These are phyloP conservation scores for Zopfochytrium polystomum DNA, from an alignment of 371 early-diverging fungal species.

Conservation along the genomic window DNA sequence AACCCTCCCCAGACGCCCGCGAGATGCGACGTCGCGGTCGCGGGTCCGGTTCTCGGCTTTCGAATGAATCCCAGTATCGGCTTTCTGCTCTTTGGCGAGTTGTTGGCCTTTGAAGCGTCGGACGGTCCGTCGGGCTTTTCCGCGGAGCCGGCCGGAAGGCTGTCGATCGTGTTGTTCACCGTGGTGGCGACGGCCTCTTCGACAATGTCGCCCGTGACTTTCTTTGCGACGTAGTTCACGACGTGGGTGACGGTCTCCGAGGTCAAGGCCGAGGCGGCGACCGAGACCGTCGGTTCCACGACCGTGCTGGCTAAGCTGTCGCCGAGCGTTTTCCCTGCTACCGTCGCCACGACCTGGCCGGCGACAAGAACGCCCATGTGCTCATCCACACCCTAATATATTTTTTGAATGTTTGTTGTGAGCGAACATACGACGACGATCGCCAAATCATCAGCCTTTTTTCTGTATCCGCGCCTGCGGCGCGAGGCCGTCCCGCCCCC, in stretches of 20 bases:
- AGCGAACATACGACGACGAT: too few species aligned
- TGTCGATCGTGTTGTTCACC: neutral
- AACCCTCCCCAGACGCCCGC: constrained; percentile 15
- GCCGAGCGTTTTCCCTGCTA: constrained; percentile 16
- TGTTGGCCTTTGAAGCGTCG: neutral
- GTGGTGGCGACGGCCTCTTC: constrained; percentile 3
- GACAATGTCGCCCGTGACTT: constrained; percentile 7
- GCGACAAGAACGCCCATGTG: constrained; percentile 10
- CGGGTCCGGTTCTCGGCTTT: constrained; percentile 1
- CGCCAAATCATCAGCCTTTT: too few species aligned
- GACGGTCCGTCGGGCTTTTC: neutral
- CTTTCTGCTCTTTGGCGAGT: neutral
- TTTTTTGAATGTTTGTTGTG: too few species aligned
- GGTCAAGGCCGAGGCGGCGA: neutral
- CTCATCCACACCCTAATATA: constrained; percentile 14
- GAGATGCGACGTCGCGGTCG: constrained; percentile 12
- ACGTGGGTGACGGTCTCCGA: constrained; percentile 10
- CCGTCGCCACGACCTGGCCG: constrained; percentile 15
- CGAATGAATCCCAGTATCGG: constrained; percentile 1
- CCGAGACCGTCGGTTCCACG: constrained; percentile 8
- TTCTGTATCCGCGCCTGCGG: too few species aligned
- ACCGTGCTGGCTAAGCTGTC: constrained; percentile 4
- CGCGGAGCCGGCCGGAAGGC: neutral
- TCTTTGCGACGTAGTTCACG: constrained; percentile 8
- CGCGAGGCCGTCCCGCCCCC: too few species aligned